Conservation (phyloP, 1,284 basidiomycete species). For the Golubevia pallescens region DNA sequence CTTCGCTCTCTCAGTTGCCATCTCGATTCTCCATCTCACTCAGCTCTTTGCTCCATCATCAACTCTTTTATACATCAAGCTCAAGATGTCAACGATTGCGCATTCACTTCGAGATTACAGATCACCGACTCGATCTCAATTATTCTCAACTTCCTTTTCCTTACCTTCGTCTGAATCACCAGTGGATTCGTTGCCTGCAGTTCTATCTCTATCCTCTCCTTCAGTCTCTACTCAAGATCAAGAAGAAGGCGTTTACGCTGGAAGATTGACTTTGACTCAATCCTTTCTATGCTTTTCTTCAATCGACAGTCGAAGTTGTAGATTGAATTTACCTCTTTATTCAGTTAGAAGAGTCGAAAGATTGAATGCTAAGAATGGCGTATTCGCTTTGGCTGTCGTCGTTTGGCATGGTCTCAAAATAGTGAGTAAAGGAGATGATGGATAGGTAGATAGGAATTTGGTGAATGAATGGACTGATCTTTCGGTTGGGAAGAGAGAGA, state of each 20-base stretch:
- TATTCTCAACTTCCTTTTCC: constrained; percentile 49
- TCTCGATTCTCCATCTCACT: too few relatives aligned
- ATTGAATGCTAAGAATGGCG: constrained; percentile 73
- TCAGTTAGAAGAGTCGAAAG: constrained; percentile 95
- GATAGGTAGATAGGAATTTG: too few relatives aligned
- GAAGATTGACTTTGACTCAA: constrained; percentile 84
- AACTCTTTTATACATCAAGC: not conserved
- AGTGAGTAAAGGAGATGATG: too few relatives aligned
- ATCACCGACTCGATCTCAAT: constrained; percentile 46
- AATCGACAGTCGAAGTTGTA: constrained; percentile 86
- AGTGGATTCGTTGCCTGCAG: constrained; percentile 50
- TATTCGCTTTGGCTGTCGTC: constrained; percentile 91
- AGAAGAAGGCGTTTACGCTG: constrained; percentile 55
- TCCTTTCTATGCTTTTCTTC: constrained; percentile 91
- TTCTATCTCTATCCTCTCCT: constrained; percentile 39
- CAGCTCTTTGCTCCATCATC: too few relatives aligned
- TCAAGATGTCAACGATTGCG: constrained; percentile 64
- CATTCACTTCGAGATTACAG: constrained; percentile 62
- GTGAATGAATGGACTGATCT: too few relatives aligned
- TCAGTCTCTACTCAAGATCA: too few relatives aligned
- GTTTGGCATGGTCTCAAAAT: constrained; percentile 96
- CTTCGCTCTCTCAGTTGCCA: too few relatives aligned
- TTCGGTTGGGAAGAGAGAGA: too few relatives aligned
- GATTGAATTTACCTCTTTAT: constrained; percentile 88
- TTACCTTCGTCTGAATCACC: constrained; percentile 42